These are phyloP conservation scores for Chaetoceros tenuissimus DNA, from an alignment of 108 stramenopile genomes.

Conservation along the genomic window DNA sequence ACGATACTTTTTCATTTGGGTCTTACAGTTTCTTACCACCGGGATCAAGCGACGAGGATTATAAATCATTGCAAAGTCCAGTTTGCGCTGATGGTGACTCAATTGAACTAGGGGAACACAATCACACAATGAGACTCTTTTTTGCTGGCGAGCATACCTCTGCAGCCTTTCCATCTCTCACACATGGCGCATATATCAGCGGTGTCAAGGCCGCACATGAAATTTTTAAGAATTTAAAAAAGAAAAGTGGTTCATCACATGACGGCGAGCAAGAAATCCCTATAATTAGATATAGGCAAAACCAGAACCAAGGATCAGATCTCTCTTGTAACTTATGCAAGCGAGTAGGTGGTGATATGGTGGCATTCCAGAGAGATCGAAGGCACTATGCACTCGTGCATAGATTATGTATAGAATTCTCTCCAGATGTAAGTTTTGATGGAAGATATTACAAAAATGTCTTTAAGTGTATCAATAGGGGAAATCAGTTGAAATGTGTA, in stretches of 20 bases:
- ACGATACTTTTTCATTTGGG: slow-evolving; percentile 42
- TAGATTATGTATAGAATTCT: slow-evolving; percentile 43
- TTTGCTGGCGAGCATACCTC: slow-evolving; percentile 84
- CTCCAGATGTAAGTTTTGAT: slow-evolving; percentile 42
- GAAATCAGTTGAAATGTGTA: slow-evolving; percentile 19
- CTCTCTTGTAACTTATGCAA: slow-evolving; percentile 36
- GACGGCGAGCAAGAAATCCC: slow-evolving; percentile 35
- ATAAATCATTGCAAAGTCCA: slow-evolving; percentile 39
- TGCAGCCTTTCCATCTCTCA: slow-evolving; percentile 59
- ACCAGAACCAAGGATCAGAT: slow-evolving; percentile 22
- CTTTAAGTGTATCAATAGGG: slow-evolving; percentile 37
- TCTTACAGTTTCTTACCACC: slow-evolving; percentile 50
- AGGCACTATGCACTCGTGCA: slow-evolving; percentile 40
- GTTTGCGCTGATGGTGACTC: slow-evolving; percentile 47
- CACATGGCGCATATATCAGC: slow-evolving; percentile 72
- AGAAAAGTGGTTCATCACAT: slow-evolving; percentile 8
- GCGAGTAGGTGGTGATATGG: slow-evolving; percentile 29
- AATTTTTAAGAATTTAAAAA: slow-evolving; percentile 22
- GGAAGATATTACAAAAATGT: slow-evolving; percentile 46
- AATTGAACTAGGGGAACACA: slow-evolving; percentile 25
- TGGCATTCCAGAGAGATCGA: slow-evolving; percentile 43
- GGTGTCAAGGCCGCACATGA: slow-evolving; percentile 61
- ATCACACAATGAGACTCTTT: slow-evolving; percentile 50
- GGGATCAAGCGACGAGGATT: slow-evolving; percentile 52
- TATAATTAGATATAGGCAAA: slow-evolving; percentile 26